Percentiles rank a stretch among this genome's conserved stretches.
Conservation (phyloP, 2,329 filamentous ascomycete species). For the Lachnellula cervina region DNA sequence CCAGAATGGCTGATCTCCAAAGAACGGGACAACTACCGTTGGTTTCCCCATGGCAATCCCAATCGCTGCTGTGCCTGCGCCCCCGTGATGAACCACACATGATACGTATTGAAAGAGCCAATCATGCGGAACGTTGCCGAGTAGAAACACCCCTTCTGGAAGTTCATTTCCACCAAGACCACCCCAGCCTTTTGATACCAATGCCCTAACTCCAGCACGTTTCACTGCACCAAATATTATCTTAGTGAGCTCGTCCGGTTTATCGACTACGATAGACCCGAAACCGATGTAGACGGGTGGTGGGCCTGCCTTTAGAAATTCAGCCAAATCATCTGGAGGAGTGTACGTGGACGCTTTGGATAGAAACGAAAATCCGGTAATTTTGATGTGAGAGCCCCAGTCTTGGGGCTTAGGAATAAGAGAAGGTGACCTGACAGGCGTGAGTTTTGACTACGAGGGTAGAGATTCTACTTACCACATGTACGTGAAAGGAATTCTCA, state of each 20-base stretch:
- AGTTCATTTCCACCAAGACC: constrained; percentile 52
- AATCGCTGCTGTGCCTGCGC: constrained; percentile 70
- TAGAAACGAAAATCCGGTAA: constrained; percentile 74
- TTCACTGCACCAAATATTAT: constrained; percentile 66
- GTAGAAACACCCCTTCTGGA: constrained; percentile 63
- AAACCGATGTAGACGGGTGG: constrained; percentile 70
- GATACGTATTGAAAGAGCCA: constrained; percentile 67
- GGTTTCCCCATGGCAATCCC: constrained; percentile 66
- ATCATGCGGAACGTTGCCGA: constrained; percentile 71
- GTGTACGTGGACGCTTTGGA: constrained; percentile 52
- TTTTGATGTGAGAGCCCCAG: constrained; percentile 64
- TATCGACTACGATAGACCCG: constrained; percentile 69
- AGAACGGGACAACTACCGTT: constrained; percentile 69
- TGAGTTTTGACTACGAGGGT: background rate
- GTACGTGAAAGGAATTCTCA: constrained; percentile 72
- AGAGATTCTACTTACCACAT: constrained; percentile 47
- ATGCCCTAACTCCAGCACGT: constrained; percentile 59
- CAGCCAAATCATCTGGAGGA: constrained; percentile 48
- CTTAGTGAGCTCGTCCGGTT: constrained; percentile 61
- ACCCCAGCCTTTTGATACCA: constrained; percentile 73
- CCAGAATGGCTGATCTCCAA: constrained; percentile 76
- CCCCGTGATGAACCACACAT: constrained; percentile 67
- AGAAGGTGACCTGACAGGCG: constrained; percentile 37
- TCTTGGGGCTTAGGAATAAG: constrained; percentile 62
- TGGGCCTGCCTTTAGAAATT: constrained; percentile 52